Percentiles rank a stretch among this genome's conserved stretches.
Conservation (phyloP, 352 stramenopile genomes). For the Phytophthora cajani region DNA sequence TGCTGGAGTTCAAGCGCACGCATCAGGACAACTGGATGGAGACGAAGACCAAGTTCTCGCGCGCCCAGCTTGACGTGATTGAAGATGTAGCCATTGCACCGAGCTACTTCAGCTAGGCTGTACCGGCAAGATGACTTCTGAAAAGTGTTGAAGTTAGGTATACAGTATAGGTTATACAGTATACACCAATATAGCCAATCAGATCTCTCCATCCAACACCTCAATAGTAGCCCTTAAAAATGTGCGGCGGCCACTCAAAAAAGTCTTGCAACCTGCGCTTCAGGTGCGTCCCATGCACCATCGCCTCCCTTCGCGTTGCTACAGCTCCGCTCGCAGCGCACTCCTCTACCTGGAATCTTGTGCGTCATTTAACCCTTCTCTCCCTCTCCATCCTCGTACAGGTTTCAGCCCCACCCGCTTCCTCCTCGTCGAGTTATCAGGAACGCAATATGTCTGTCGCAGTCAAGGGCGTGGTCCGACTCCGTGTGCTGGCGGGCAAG, state of each 20-base stretch:
- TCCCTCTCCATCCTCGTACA: constrained; percentile 6
- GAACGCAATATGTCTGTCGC: constrained; percentile 38
- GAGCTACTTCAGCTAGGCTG: constrained; percentile 61
- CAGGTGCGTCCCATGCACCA: constrained; percentile 17
- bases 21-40: constrained; percentile 88
- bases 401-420: constrained; percentile 12
- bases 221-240: constrained; percentile 25
- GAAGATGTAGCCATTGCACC: constrained; percentile 82
- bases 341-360: not conserved
- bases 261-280: constrained; percentile 20
- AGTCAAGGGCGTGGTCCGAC: constrained; percentile 86
- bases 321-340: constrained; percentile 1
- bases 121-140: too few relatives aligned
- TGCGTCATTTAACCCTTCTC: constrained; percentile 21
- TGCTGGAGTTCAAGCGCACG: constrained; percentile 85
- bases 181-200: constrained; percentile 14
- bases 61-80: constrained; percentile 71
- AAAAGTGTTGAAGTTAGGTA: not conserved
- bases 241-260: constrained; percentile 40
- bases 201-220: not conserved
- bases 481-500: constrained; percentile 87
- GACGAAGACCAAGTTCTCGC: constrained; percentile 68
- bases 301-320: constrained; percentile 4
- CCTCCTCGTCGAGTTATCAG: constrained; percentile 16
- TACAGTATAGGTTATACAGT: not conserved